Evolutionary conservation across 345 rosid genomes (phyloP), one percentile per base, ranked within the genome.

Genomic region (Acer yangbiense): DNA sequence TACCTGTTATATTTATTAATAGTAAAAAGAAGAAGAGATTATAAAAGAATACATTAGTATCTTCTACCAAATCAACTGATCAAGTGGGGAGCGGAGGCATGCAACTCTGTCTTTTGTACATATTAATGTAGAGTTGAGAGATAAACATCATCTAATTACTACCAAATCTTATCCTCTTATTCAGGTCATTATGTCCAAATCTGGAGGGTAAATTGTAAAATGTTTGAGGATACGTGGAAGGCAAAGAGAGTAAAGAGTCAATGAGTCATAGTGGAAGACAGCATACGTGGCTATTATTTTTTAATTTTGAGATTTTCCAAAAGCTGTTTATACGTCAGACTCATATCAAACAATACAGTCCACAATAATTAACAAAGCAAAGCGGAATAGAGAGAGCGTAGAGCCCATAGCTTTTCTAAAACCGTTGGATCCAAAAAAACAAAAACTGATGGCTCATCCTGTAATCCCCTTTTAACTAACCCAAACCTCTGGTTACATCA

Each of bases 331-430:
- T 65, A 14, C 27, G 60, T 32, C 66, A 60, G 71, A 68, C 48
- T 32, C 66, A 60, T 65, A 68, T 41, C 52, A 16, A 18, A 76
- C 46, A 4, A 5, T 5, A 32, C 35, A 5, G 39, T 4, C 6
- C 39, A 35, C 39, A 35, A 4, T 4, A 32, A 32, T 32, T 32
- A 32, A 32, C 39, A 32, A 32, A 35, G 39, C 6, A 35, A 35
- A 18, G 23, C 9, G 5, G 23, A 18, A 25, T n/a, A 4, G 63
- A 8, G 27, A 60, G 14, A 65, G 50, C 14, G 10, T 10, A 46
- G 8, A 74, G 85, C 82, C 85, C 86, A 81, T 74, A 74, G 88
- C 75, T 85, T 83, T 76, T 10, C 9, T 23, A 18, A 55, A 81
- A 79, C 85, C 85, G 81, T 81, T 71, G 82, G 75, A 67, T 66